Base-by-base conservation (phyloP, 768 basidiomycete genomes). In the Tricholoma flavovirens region DNA sequence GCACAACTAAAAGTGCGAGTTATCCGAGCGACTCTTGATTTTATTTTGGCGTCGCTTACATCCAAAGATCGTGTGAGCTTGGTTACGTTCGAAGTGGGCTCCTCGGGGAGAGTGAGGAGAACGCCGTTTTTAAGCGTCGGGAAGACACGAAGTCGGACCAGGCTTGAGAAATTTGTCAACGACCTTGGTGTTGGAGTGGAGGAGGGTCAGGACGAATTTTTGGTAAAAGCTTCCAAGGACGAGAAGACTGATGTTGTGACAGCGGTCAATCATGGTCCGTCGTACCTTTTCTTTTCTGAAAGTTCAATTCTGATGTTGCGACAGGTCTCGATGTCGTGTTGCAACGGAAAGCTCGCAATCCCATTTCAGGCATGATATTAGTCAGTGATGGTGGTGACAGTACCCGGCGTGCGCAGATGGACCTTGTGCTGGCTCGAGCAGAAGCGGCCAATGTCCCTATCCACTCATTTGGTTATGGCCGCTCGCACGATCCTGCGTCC, bases 191-290 rank as follows among this genome's bases (percentile, higher is more conserved):
- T 49, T 61, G 70, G 59, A 71, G 64, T 70, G 59, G 76, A 77
- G 1, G 77, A 79, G 21, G 60, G 56, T 29, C 67, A 71, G 54
- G 78, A 78, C 58, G 73, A 78, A 45, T 87, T 86, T 57, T 69
- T 87, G 68, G 83, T 91, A 17, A 77, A 84, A 57, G 84, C 84
- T 12, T 83, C 83, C 56, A 87, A 87, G 66, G 95, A 98, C 15
- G 95, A 98, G 71, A 91, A 94, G 72, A 92, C 92, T 24, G 96
- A 97, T 69, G 96, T 99, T 15, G 93, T 98, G 21, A 96, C 95
- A 10, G 97, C 95, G n/a, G 92, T 98, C 56, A 99, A 99, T 68
- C 88, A 96, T 64, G 93, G 91, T 87, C 53, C 46, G 73, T 67
- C 43, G 30, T 56, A 2, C 19, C 43, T 30, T 49, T 11, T 49